Base-by-base conservation (phyloP, 1,284 basidiomycete species). In the Cryptococcus sp. region DNA sequence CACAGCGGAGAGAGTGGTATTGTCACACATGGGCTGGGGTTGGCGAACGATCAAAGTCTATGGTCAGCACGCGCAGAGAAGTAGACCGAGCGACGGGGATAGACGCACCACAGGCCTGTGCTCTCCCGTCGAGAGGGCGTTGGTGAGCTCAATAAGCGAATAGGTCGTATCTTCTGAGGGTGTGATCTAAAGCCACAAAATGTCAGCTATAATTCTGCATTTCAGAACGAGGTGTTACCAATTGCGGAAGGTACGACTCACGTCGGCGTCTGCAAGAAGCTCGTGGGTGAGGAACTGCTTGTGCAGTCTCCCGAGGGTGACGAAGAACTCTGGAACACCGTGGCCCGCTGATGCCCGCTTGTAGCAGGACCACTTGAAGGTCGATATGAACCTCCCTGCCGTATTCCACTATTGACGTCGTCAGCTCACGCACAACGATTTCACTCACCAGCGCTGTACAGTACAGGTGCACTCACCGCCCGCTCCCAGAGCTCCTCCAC, bases 401-500 rank as follows among this genome's bases (percentile, higher is more conserved):
- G 63, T 66, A 33, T 68, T 70, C 77, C 77, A 78, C 75, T 77
- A 48, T 35, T 9, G 6, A 35, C 8, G 2, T 11, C 15, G 4
- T 43, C 45, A 8, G 36, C 20, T 18, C 39, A n/a, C n/a, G n/a
- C n/a, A n/a, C n/a, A n/a, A n/a, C n/a, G n/a, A n/a, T n/a, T n/a
- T n/a, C n/a, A n/a, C n/a, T n/a, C n/a, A n/a, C n/a, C n/a, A n/a
- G n/a, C n/a, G n/a, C 43, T 46, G 40, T 5, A 21, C 33, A 8
- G 39, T 6, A 18, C n/a, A 9, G 24, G 8, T 23, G 35, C 16
- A 69, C 76, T 61, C 52, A 78, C 76, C 15, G 65, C 60, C 24
- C 75, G 57, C 52, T 74, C 75, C 73, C 74, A 75, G 9, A 74
- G 59, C 62, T 78, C 77, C 55, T 78, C 77, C 6, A 77, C 64